Base-by-base conservation (phyloP, 2,329 filamentous ascomycete species). In the Pseudogymnoascus sp. region DNA sequence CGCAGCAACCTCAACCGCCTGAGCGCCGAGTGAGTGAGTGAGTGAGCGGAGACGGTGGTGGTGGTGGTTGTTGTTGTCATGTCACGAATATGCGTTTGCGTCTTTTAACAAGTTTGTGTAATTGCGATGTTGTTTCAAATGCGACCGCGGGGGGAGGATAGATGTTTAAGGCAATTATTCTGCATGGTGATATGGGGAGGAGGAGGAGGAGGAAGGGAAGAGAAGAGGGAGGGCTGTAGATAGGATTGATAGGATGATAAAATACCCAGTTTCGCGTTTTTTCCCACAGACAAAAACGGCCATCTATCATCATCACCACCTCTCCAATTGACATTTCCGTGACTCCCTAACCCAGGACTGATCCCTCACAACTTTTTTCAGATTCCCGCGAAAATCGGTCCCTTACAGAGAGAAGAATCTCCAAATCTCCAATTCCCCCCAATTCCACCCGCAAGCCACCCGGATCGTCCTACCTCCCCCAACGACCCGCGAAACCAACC, bases 171-270 rank as follows among this genome's bases (percentile, higher is more conserved):
- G 9, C 8, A 11, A 11, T 33, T 33, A 1, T 33, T 8, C 30
- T 33, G 30, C 30, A 33, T 33, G 30, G 30, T 4, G 30, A 33
- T 11, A 33, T 33, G 8, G 30, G 38, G 38, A 41, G n/a, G 36
- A 39, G 7, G 36, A 39, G n/a, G n/a, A 39, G 5, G 36, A 41
- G 38, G 11, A 4, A 11, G 16, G 11, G 36, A 19, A 41, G 16
- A 8, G 11, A 19, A 16, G 14, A 9, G 39, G 8, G 22, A 5
- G 8, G 22, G 4, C 22, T 45, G 41, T 45, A 45, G 41, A 45
- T 45, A 45, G 41, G 41, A 45, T 45, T 45, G 41, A 45, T 45
- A 45, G 41, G 41, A 45, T 45, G 41, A 45, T 45, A 45, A 45
- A 45, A 45, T 45, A 45, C 41, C 41, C 41, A 45, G 41, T 45